Evolutionary conservation across 192 early-diverging fungal species (phyloP).

Genomic region (Gamsiella multidivaricata): DNA sequence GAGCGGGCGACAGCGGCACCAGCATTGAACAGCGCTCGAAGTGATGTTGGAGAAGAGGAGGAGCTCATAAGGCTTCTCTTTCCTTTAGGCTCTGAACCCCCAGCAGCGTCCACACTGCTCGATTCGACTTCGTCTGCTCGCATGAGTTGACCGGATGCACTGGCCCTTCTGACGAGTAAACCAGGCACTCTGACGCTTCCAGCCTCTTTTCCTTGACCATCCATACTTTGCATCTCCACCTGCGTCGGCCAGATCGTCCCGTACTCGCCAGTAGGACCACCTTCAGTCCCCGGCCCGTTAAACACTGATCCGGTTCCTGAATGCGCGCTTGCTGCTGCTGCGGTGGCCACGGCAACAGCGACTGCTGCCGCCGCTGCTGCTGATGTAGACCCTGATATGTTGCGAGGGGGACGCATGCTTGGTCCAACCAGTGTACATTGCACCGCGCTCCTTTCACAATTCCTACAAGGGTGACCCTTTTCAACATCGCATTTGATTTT

Average conservation of each 20-base stretch:
- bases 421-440: constrained; percentile 49
- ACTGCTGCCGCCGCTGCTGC: constrained; percentile 45
- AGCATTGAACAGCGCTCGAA: constrained; percentile 33
- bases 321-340: constrained; percentile 30
- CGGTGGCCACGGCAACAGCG: constrained; percentile 37
- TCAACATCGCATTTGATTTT: constrained; percentile 55
- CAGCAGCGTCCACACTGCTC: background rate
- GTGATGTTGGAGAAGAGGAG: constrained; percentile 43
- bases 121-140: constrained; percentile 22
- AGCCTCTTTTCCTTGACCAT: background rate
- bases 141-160: constrained; percentile 41
- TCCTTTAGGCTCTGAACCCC: background rate
- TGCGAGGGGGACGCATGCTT: constrained; percentile 42
- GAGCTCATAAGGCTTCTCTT: constrained; percentile 28
- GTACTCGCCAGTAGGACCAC: background rate
- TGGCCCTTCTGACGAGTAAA: constrained; percentile 32
- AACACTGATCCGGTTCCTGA: background rate
- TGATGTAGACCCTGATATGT: constrained; percentile 40
- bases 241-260: background rate
- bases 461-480: constrained; percentile 33
- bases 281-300: constrained; percentile 5
- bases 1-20: background rate
- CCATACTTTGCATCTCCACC: background rate
- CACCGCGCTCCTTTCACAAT: constrained; percentile 41
- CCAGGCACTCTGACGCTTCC: constrained; percentile 1